Evolutionary conservation across 306 rosid genomes (phyloP), one percentile per base, ranked within the genome.

Genomic region (Rubus idaeus): DNA sequence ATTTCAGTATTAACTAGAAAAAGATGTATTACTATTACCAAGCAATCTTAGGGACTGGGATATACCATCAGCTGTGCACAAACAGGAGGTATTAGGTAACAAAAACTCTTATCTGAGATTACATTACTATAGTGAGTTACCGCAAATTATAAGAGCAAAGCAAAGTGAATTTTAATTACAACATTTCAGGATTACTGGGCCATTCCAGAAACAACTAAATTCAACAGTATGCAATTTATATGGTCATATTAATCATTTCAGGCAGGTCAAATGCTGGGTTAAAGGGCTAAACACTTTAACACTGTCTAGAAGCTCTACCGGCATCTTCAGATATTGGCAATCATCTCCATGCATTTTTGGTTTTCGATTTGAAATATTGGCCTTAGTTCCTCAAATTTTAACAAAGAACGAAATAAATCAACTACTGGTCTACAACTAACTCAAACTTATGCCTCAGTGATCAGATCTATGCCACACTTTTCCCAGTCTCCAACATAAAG

Each of bases 381-480:
- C 56, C 74, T 3, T 35, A 51, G 8, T 30, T 30, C 35, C 21
- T 13, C 37, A 30, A 41, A 55, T 8, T 70, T 55, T 41, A 72
- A 40, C 41, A 57, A 42, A 46, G 58, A 23, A 41, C n/a, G 26
- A 55, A 60, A 52, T 45, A 71, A 45, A 73, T 42, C 67, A 80
- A 77, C 84, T 73, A 84, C 81, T 84, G 74, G 67, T 84, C 88
- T 56, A 75, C 86, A 83, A 75, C 82, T 57, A 81, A 81, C 77
- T 64, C 72, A 77, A 60, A 50, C 21, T 42, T 35, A 57, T 50
- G 68, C 61, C 52, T 52, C 56, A 52, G 56, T 21, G 20, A 73
- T 78, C 81, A 53, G 58, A 62, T 23, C 18, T 39, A 70, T 51
- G 46, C 58, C 68, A 49, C 3, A 58, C 49, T 8, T 49, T 69